Conservation (phyloP, 352 stramenopile genomes). For the Globisporangium abappressorium region DNA sequence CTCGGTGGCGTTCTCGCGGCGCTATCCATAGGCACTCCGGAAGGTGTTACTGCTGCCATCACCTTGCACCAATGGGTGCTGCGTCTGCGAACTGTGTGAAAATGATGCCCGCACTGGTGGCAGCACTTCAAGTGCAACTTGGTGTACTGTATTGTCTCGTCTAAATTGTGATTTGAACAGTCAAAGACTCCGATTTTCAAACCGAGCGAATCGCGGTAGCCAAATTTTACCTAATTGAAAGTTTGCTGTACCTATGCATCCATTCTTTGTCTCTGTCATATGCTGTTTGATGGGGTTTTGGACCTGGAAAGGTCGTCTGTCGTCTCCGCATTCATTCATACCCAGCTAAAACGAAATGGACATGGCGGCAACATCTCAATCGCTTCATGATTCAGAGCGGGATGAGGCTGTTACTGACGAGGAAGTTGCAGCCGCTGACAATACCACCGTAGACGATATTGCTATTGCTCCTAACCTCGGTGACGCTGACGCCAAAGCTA, state of each 20-base stretch:
- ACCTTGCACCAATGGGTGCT: background rate
- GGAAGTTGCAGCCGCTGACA: background rate
- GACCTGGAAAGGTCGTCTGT: background rate
- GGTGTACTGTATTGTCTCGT: background rate
- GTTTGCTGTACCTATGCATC: background rate
- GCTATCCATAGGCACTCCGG: background rate
- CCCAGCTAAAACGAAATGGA: background rate
- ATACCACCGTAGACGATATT: background rate
- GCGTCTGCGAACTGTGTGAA: background rate
- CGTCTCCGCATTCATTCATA: background rate
- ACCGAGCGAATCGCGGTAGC: background rate
- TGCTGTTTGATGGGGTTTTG: background rate
- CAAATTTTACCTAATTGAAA: background rate
- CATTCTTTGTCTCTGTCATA: background rate
- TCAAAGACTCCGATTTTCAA: background rate
- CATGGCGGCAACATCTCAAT: background rate
- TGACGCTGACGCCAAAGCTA: background rate
- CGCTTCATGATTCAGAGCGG: background rate
- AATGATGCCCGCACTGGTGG: background rate
- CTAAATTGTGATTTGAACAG: background rate
- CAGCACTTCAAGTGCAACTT: conserved; percentile 4
- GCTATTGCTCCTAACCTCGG: background rate
- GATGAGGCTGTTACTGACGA: background rate
- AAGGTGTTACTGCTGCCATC: background rate
- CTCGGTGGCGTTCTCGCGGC: background rate